Evolutionary conservation across 2,329 filamentous ascomycete genomes (phyloP).

Genomic region (Epichloe coenophiala): DNA sequence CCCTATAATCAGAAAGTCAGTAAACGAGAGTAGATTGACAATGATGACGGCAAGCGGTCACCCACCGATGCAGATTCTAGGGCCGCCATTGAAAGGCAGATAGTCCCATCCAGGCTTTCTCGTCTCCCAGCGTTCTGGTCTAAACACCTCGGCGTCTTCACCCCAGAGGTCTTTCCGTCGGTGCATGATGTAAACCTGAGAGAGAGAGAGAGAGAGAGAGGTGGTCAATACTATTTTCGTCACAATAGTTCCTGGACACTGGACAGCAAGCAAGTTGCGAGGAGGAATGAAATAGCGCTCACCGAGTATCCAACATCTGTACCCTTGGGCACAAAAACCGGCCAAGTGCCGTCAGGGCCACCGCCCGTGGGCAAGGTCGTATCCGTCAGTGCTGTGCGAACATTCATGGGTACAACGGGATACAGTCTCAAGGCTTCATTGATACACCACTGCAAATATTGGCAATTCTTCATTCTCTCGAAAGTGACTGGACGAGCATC

Average conservation of each 20-base stretch:
- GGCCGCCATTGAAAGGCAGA: conserved; percentile 33
- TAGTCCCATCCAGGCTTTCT: conserved; percentile 27
- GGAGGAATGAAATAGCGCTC: no score
- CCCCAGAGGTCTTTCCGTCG: conserved; percentile 24
- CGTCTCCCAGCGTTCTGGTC: conserved; percentile 26
- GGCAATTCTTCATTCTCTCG: conserved; percentile 9
- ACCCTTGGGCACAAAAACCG: conserved; percentile 35
- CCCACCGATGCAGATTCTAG: conserved; percentile 24
- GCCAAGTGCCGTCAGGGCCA: conserved; percentile 28
- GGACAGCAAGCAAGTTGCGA: no score
- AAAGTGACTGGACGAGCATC: conserved; percentile 2
- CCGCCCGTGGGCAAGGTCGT: conserved; percentile 37
- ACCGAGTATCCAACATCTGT: conserved; percentile 21
- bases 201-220: no score
- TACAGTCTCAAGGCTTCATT: conserved; percentile 29
- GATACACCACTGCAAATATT: conserved; percentile 10
- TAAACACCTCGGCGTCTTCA: conserved; percentile 24
- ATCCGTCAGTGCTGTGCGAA: conserved; percentile 30
- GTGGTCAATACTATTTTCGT: no score
- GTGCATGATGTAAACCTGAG: conserved; percentile 23
- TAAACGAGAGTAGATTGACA: no score
- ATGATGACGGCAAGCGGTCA: no score
- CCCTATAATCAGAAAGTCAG: no score
- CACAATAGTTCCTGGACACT: no score
- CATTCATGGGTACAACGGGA: conserved; percentile 33